These are phyloP conservation scores for Sambucus nigra DNA, from an alignment of 129 eudicot species.

Conservation along the genomic window DNA sequence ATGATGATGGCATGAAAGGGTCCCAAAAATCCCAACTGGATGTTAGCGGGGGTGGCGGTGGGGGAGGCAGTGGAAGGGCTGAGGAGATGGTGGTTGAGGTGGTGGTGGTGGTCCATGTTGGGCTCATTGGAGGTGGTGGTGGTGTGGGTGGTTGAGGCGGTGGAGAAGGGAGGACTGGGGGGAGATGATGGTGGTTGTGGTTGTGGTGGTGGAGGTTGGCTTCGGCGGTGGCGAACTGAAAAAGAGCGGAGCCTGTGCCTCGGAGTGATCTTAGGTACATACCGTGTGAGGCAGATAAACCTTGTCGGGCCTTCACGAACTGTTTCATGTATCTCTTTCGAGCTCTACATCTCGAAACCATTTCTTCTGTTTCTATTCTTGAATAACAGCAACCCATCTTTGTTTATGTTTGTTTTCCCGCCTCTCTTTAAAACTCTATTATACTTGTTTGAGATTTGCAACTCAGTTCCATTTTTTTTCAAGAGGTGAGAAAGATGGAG, in stretches of 20 bases:
- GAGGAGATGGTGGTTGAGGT: constrained; percentile 47
- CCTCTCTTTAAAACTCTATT: constrained; percentile 1
- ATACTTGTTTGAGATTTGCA: background rate
- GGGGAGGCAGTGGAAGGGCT: constrained; percentile 54
- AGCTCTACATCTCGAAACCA: constrained; percentile 79
- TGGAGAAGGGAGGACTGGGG: constrained; percentile 15
- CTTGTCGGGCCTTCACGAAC: constrained; percentile 70
- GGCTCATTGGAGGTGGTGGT: constrained; percentile 58
- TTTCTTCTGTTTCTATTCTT: constrained; percentile 67
- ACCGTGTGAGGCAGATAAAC: constrained; percentile 61
- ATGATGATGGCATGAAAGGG: constrained; percentile 69
- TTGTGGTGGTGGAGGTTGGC: constrained; percentile 46
- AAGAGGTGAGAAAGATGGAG: background rate
- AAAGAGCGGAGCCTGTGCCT: constrained; percentile 70
- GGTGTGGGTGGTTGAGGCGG: constrained; percentile 15
- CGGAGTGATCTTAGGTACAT: constrained; percentile 60
- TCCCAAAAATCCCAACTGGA: constrained; percentile 98
- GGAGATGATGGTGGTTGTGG: constrained; percentile 15
- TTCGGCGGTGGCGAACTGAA: constrained; percentile 79
- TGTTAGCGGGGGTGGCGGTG: constrained; percentile 53
- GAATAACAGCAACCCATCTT: constrained; percentile 82
- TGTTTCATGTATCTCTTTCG: constrained; percentile 86
- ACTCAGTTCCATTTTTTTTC: constrained; percentile 4
- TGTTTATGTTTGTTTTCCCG: background rate
- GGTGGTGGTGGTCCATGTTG: constrained; percentile 37